A percentile compares a stretch with the other conserved stretches of the same genome.
These are phyloP conservation scores for Spinacia oleracea DNA, from an alignment of 179 eudicot species.

Conservation along the genomic window DNA sequence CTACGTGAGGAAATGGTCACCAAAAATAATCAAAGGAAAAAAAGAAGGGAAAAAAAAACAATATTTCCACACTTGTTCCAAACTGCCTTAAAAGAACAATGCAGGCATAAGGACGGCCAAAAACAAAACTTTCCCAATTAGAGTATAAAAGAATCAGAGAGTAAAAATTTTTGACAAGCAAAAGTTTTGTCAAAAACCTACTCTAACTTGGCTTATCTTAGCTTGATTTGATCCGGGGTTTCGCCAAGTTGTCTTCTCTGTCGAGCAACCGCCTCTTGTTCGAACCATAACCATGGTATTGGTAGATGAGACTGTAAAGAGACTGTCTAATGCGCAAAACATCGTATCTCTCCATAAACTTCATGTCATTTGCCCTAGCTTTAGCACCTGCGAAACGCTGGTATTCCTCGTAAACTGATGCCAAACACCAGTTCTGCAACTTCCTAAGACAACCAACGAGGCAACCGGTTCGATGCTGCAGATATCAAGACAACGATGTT, in stretches of 20 bases:
- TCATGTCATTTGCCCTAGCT: slow-evolving; percentile 65
- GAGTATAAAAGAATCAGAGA: neutral
- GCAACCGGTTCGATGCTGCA: slow-evolving; percentile 92
- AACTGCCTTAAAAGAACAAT: slow-evolving; percentile 26
- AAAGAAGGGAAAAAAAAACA: neutral
- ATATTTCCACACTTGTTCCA: slow-evolving; percentile 26
- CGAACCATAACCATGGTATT: slow-evolving; percentile 60
- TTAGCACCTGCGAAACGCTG: slow-evolving; percentile 75
- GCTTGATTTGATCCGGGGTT: slow-evolving; percentile 43
- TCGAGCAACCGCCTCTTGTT: slow-evolving; percentile 64
- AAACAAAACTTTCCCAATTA: slow-evolving; percentile 26
- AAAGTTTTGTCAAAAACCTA: slow-evolving; percentile 22
- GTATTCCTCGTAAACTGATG: slow-evolving; percentile 85
- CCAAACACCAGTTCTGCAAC: slow-evolving; percentile 75
- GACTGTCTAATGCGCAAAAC: slow-evolving; percentile 45
- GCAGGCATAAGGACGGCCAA: slow-evolving; percentile 10
- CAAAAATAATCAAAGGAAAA: slow-evolving; percentile 5
- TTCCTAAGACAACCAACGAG: slow-evolving; percentile 86
- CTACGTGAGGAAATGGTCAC: slow-evolving; percentile 1
- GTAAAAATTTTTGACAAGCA: too few species aligned
- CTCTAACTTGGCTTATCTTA: slow-evolving; percentile 7
- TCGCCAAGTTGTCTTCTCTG: slow-evolving; percentile 37
- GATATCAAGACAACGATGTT: neutral
- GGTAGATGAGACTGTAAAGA: slow-evolving; percentile 61
- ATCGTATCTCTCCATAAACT: slow-evolving; percentile 67